Percentiles rank a stretch among this genome's conserved stretches.
Evolutionary conservation across 495 filamentous ascomycete species (phyloP).

Genomic region (Penicillium macrosclerotiorum): DNA sequence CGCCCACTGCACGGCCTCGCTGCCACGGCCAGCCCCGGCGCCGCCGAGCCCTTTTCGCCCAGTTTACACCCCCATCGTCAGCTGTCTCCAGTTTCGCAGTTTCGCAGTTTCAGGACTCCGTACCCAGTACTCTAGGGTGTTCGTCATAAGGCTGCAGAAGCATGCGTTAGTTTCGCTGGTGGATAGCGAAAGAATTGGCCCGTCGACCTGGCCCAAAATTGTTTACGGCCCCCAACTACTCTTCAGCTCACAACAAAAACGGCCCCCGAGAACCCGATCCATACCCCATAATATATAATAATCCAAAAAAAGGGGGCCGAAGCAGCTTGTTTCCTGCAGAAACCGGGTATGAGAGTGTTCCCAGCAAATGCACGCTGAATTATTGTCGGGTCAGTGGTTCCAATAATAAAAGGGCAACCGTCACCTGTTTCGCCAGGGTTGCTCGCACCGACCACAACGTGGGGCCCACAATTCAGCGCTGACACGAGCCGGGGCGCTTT

Average conservation of each 20-base stretch:
- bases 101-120: background rate
- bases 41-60: constrained; percentile 2
- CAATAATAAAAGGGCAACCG: constrained; percentile 13
- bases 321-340: constrained; percentile 3
- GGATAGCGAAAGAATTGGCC: constrained; percentile 12
- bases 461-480: constrained; percentile 22
- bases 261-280: constrained; percentile 5
- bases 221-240: constrained; percentile 20
- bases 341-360: constrained; percentile 3
- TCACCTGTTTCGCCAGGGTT: background rate
- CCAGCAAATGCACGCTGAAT: constrained; percentile 7
- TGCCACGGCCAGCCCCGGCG: constrained; percentile 3
- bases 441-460: background rate
- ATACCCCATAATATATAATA: background rate
- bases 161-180: constrained; percentile 16
- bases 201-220: background rate
- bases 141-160: constrained; percentile 27
- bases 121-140: background rate
- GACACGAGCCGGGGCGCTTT: constrained; percentile 7
- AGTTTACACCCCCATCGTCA: background rate
- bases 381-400: constrained; percentile 6
- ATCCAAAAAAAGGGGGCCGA: too few species aligned
- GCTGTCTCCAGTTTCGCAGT: constrained; percentile 8
- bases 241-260: constrained; percentile 11
- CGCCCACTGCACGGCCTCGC: constrained; percentile 8